phyloP scores from a whole-genome alignment of 139 green algal species.

The Coelastrella sp. region DNA sequence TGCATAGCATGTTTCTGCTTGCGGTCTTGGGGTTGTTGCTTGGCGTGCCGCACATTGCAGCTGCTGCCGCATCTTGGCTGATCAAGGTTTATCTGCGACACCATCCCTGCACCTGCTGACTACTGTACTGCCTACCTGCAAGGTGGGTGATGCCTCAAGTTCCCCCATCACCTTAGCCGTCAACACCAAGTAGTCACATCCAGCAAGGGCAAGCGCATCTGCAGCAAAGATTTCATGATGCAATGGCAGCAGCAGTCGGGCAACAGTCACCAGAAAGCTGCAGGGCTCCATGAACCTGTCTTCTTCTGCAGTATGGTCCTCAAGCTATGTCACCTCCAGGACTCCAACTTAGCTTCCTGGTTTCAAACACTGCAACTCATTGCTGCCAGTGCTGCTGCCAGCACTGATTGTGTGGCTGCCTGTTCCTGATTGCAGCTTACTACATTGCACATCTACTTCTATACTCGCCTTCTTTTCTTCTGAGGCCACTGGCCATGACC shows the following conservation, averaged over 20 bases:
- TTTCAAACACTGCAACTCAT: neutral
- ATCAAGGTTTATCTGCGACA: neutral
- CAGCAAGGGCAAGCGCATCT: constrained; percentile 82
- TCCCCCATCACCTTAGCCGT: constrained; percentile 61
- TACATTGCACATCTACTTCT: neutral
- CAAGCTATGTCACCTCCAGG: neutral
- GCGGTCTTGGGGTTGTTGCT: neutral
- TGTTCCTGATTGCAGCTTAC: neutral
- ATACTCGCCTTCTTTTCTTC: constrained; percentile 66
- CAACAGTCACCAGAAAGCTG: neutral
- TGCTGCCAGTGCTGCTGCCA: neutral
- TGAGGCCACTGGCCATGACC: constrained; percentile 86
- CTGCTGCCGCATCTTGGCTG: neutral
- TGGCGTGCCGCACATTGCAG: neutral
- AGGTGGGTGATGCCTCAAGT: constrained; percentile 62
- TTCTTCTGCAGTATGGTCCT: neutral
- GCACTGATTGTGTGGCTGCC: neutral
- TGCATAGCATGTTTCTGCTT: neutral
- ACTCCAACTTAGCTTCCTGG: neutral
- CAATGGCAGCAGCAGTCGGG: neutral
- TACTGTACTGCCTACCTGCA: constrained; percentile 26
- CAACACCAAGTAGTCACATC: constrained; percentile 83
- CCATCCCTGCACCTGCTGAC: too few species aligned
- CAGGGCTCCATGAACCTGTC: neutral
- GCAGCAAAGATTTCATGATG: constrained; percentile 19